Conservation (phyloP, 768 basidiomycete species). For the Mycena metata region DNA sequence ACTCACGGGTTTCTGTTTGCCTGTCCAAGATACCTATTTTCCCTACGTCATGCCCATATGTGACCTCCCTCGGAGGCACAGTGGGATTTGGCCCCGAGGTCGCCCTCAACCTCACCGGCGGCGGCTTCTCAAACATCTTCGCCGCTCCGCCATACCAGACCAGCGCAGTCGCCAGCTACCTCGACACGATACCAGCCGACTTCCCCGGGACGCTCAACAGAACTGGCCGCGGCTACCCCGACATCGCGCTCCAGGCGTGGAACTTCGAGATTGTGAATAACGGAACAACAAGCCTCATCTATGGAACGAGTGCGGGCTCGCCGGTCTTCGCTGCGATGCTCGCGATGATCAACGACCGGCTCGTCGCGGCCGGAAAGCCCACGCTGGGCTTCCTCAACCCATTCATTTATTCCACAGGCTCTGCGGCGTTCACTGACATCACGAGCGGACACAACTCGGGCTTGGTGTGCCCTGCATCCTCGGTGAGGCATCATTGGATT, state of each 20-base stretch:
- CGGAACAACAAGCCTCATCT: neutral
- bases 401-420: neutral
- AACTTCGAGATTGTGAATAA: neutral
- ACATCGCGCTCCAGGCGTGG: neutral
- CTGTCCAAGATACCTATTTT: no score
- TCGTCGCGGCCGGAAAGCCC: neutral
- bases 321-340: neutral
- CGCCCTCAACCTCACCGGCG: constrained; percentile 9
- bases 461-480: neutral
- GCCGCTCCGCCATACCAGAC: constrained; percentile 2
- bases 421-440: constrained; percentile 5
- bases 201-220: constrained; percentile 4
- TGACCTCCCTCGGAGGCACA: neutral
- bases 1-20: no score
- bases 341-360: constrained; percentile 4
- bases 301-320: neutral
- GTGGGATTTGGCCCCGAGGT: neutral
- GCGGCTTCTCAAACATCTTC: constrained; percentile 2
- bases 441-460: constrained; percentile 1
- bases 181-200: neutral
- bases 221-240: constrained; percentile 1
- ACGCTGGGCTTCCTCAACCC: constrained; percentile 1
- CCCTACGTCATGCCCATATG: constrained; percentile 11
- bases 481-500: no score
- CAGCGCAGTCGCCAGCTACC: neutral